Percentiles rank a stretch among this genome's conserved stretches.
phyloP scores from a whole-genome alignment of 148 eudicot genomes.

The Drosera capensis region DNA sequence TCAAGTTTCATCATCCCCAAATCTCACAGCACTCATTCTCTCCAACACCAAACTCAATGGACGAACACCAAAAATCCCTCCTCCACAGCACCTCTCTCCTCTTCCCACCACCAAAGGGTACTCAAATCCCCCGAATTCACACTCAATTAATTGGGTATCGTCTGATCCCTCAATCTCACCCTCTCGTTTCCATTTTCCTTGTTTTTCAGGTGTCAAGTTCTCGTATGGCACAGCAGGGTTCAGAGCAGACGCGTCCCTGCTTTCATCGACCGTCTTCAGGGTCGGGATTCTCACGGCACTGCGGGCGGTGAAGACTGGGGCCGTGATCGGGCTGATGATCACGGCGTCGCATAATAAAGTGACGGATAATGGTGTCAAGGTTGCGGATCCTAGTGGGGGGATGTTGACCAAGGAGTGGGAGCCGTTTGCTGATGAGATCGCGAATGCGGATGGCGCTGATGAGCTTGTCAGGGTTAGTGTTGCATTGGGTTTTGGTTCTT shows the following conservation, averaged over 20 bases:
- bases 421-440: slow-evolving; percentile 76
- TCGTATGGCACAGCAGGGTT: slow-evolving; percentile 91
- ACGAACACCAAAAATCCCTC: too few relatives aligned
- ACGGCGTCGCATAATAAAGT: slow-evolving; percentile 84
- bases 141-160: too few relatives aligned
- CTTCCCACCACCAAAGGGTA: too few relatives aligned
- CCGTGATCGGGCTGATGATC: slow-evolving; percentile 80
- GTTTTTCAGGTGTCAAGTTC: slow-evolving; percentile 56
- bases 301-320: slow-evolving; percentile 47
- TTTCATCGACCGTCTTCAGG: slow-evolving; percentile 59
- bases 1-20: too few relatives aligned
- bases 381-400: slow-evolving; percentile 75
- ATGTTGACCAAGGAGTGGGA: slow-evolving; percentile 84
- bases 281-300: slow-evolving; percentile 69
- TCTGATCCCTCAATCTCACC: too few relatives aligned
- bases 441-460: slow-evolving; percentile 44
- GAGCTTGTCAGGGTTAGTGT: slow-evolving; percentile 48
- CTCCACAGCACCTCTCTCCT: too few relatives aligned
- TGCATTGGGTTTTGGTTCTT: too few relatives aligned
- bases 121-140: too few relatives aligned
- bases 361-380: slow-evolving; percentile 78
- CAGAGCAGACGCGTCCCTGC: slow-evolving; percentile 55
- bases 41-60: too few relatives aligned
- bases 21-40: too few relatives aligned
- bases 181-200: too few relatives aligned